phyloP scores from a whole-genome alignment of 2,329 filamentous ascomycete genomes.

The Colletotrichum sp. region DNA sequence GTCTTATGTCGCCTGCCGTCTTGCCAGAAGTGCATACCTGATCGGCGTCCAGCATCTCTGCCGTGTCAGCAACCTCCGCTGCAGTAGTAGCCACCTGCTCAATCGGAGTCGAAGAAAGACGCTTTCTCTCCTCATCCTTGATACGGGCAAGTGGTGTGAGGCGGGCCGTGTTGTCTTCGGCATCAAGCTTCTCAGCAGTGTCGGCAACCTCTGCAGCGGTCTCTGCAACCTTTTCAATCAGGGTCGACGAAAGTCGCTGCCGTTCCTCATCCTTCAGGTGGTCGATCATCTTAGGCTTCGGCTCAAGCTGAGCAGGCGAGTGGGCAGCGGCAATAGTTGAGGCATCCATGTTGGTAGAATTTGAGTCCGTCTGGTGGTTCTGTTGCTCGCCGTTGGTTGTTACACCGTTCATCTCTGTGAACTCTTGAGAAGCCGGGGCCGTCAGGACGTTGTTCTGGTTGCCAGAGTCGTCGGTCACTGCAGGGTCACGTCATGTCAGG shows the following conservation, averaged over 20 bases:
- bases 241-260: conserved; percentile 39
- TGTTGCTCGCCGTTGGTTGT: background rate
- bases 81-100: conserved; percentile 46
- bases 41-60: conserved; percentile 40
- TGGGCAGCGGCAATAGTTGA: background rate
- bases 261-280: conserved; percentile 28
- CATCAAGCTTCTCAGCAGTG: conserved; percentile 42
- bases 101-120: conserved; percentile 43
- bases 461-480: conserved; percentile 47
- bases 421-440: conserved; percentile 22
- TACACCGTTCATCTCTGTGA: background rate
- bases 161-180: background rate
- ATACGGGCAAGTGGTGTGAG: background rate
- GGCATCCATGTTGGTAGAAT: background rate
- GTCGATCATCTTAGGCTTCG: background rate
- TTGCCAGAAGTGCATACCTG: background rate
- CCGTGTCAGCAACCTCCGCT: conserved; percentile 49
- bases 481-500: background rate
- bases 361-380: background rate
- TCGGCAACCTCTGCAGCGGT: conserved; percentile 51
- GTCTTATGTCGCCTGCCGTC: too few species aligned
- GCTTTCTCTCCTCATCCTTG: conserved; percentile 31
- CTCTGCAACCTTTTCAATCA: conserved; percentile 43
- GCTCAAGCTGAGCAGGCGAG: conserved; percentile 25
- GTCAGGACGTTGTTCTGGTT: conserved; percentile 55